Percentiles rank a stretch among this genome's conserved stretches.
These are phyloP conservation scores for Aegle marmelos DNA, from an alignment of 345 rosid genomes.

Conservation along the genomic window DNA sequence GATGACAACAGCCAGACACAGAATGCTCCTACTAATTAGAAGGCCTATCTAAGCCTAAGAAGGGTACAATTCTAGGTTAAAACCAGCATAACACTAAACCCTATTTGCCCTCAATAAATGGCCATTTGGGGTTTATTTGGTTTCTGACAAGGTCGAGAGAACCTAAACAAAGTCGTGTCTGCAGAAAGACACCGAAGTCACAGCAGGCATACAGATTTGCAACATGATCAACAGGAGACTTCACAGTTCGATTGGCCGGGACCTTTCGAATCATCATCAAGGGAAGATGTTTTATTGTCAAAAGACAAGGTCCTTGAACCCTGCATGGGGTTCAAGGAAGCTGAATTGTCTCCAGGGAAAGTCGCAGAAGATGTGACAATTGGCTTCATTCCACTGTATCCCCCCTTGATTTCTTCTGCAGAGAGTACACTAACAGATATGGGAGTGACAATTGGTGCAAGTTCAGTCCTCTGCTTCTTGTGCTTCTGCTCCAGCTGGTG, in stretches of 20 bases:
- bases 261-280: slow-evolving; percentile 49
- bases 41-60: slow-evolving; percentile 32
- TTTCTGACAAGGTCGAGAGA: slow-evolving; percentile 12
- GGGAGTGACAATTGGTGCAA: slow-evolving; percentile 37
- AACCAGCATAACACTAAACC: slow-evolving; percentile 22
- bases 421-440: slow-evolving; percentile 27
- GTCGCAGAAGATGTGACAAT: slow-evolving; percentile 29
- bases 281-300: slow-evolving; percentile 39
- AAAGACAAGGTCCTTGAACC: slow-evolving; percentile 36
- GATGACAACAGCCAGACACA: slow-evolving; percentile 13
- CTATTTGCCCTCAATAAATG: slow-evolving; percentile 16
- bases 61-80: slow-evolving; percentile 22
- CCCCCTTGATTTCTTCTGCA: slow-evolving; percentile 34
- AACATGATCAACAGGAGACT: slow-evolving; percentile 42
- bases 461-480: slow-evolving; percentile 53
- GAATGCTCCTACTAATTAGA: slow-evolving; percentile 20
- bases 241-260: slow-evolving; percentile 50
- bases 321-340: slow-evolving; percentile 32
- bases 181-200: slow-evolving; percentile 18
- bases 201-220: slow-evolving; percentile 6
- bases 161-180: slow-evolving; percentile 16
- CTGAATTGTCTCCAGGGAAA: slow-evolving; percentile 36
- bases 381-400: slow-evolving; percentile 44
- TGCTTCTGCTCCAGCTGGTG: slow-evolving; percentile 70
- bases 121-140: slow-evolving; percentile 14